These are phyloP conservation scores for Blastobotrys mokoenaii DNA, from an alignment of 805 yeast species.

Conservation along the genomic window DNA sequence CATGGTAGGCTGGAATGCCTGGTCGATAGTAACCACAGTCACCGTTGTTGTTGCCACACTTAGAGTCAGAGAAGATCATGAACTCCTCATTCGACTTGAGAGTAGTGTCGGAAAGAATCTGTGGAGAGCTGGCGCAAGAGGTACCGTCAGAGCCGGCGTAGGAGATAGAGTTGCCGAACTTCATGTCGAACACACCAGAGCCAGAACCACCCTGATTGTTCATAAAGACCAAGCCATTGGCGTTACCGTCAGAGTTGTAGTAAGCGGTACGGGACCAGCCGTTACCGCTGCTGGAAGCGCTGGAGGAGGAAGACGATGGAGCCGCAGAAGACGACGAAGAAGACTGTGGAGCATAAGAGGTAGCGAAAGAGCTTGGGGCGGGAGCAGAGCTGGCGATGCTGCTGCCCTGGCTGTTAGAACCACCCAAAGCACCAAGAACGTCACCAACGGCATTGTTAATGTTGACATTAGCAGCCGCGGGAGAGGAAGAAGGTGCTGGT, in stretches of 20 bases:
- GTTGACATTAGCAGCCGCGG: conserved; percentile 8
- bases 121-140: conserved; percentile 60
- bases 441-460: conserved; percentile 6
- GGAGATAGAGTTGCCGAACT: conserved; percentile 90
- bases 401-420: conserved; percentile 2
- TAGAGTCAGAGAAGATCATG: conserved; percentile 60
- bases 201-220: conserved; percentile 79
- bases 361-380: conserved; percentile 18
- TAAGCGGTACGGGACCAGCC: conserved; percentile 74
- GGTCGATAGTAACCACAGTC: conserved; percentile 80
- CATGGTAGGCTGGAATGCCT: conserved; percentile 89
- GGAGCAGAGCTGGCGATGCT: conserved; percentile 8
- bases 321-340: conserved; percentile 19
- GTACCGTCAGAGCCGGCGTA: conserved; percentile 73
- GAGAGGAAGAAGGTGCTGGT: conserved; percentile 21
- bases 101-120: conserved; percentile 59
- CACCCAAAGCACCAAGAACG: conserved; percentile 10
- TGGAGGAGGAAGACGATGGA: conserved; percentile 16
- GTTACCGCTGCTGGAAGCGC: conserved; percentile 23
- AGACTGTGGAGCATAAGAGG: conserved; percentile 21
- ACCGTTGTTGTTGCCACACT: conserved; percentile 31
- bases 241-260: conserved; percentile 53
- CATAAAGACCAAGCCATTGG: conserved; percentile 69
- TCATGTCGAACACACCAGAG: conserved; percentile 34
- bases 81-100: conserved; percentile 69